Evolutionary conservation across 2,329 filamentous ascomycete species (phyloP).

Genomic region (Ophiostoma sp.): DNA sequence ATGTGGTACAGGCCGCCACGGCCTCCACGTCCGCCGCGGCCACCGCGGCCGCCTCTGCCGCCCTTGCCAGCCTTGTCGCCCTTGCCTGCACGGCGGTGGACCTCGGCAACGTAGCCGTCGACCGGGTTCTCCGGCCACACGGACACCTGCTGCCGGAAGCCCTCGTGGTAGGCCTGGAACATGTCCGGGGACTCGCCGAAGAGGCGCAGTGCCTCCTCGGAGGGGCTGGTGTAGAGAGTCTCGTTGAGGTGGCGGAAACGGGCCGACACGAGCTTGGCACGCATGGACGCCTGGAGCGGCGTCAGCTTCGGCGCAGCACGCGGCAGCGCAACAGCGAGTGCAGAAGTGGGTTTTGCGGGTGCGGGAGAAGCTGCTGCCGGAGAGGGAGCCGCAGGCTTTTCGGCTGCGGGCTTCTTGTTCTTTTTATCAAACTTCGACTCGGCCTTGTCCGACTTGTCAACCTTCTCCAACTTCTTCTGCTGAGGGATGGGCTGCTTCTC

Average conservation of each 20-base stretch:
- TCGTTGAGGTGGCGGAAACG: conserved; percentile 97
- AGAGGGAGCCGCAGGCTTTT: conserved; percentile 8
- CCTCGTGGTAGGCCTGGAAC: conserved; percentile 93
- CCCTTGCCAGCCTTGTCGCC: conserved; percentile 25
- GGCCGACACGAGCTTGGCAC: conserved; percentile 86
- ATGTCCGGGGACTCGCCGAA: conserved; percentile 85
- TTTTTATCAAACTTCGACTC: conserved; percentile 21
- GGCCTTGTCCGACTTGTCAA: background rate
- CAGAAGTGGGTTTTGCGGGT: conserved; percentile 25
- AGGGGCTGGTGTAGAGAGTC: conserved; percentile 89
- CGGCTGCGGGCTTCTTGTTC: conserved; percentile 28
- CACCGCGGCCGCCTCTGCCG: conserved; percentile 18
- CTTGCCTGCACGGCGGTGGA: conserved; percentile 51
- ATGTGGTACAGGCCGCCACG: conserved; percentile 28
- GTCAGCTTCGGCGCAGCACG: conserved; percentile 60
- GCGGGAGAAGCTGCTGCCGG: background rate
- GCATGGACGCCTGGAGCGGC: conserved; percentile 88
- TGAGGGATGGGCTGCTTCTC: background rate
- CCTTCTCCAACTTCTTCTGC: background rate
- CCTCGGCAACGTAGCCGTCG: conserved; percentile 70
- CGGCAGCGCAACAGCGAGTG: conserved; percentile 37
- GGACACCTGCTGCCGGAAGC: conserved; percentile 90
- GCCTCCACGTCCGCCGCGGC: conserved; percentile 27
- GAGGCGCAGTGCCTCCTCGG: conserved; percentile 71
- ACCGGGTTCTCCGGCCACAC: conserved; percentile 97